These are phyloP conservation scores for Rhynchospora breviuscula DNA, from an alignment of 176 grass and related monocot species.

Conservation along the genomic window DNA sequence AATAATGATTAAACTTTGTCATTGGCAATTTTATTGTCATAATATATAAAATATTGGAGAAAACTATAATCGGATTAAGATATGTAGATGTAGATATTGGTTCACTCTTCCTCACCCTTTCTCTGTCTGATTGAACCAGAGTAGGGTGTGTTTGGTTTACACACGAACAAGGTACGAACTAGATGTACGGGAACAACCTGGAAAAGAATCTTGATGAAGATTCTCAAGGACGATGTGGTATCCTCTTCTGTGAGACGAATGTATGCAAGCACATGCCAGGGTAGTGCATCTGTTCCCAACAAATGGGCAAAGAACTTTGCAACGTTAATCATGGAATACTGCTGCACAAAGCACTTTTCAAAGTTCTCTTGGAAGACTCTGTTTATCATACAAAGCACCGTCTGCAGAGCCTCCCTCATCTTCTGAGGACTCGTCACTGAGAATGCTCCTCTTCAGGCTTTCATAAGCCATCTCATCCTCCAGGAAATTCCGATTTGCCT, in stretches of 20 bases:
- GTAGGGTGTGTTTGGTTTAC: too few species aligned
- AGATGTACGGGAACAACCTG: too few species aligned
- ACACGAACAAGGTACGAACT: too few species aligned
- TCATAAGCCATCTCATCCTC: slow-evolving; percentile 96
- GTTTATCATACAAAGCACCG: slow-evolving; percentile 90
- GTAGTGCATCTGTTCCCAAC: slow-evolving; percentile 73
- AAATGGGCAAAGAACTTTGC: slow-evolving; percentile 95
- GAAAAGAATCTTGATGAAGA: slow-evolving; percentile 98
- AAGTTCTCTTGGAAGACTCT: slow-evolving; percentile 93
- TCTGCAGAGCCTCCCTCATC: slow-evolving; percentile 61
- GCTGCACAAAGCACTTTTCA: slow-evolving; percentile 87
- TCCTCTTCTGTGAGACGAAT: slow-evolving; percentile 94
- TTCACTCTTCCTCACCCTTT: too few species aligned
- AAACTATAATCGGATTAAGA: too few species aligned
- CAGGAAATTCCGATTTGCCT: slow-evolving; percentile 59
- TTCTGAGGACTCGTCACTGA: slow-evolving; percentile 73
- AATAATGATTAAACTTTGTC: too few species aligned
- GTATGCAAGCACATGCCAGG: slow-evolving; percentile 90
- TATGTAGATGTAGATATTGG: too few species aligned
- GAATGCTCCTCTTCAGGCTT: slow-evolving; percentile 68
- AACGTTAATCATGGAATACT: slow-evolving; percentile 97
- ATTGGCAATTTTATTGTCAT: too few species aligned
- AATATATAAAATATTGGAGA: too few species aligned
- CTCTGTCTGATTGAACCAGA: too few species aligned
- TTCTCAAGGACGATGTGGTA: slow-evolving; percentile 82